Evolutionary conservation across 768 basidiomycete genomes (phyloP), one percentile per base, ranked within the genome.

Genomic region (Leucocoprinus leucothites): DNA sequence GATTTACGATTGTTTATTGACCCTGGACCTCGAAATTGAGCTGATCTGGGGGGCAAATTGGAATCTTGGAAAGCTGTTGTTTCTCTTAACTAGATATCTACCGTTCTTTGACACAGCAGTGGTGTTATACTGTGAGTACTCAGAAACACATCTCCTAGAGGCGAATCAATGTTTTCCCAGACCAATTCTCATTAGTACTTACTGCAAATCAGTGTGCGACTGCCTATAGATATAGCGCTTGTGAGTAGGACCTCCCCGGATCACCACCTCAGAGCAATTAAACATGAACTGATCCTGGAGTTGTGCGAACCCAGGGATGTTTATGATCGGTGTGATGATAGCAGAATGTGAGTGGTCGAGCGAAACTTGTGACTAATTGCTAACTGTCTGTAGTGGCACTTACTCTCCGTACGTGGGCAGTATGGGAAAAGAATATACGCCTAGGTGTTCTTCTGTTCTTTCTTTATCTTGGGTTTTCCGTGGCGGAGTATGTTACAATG

Each of bases 1-100:
- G 55, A 14, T 56, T 3, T 50, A 50, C 41, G 55, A 56, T 34
- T 56, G 43, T 19, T 19, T 56, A 7, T 41, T 50, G 5, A 50
- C 55, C 16, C 41, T 56, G 14, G 38, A 49, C 22, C 26, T 42
- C 14, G 55, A 56, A 36, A 26, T 56, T 14, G 55, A 41, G 6
- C 34, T 36, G 22, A 56, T 56, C 38, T 56, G 55, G 55, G 41
- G 28, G 43, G 18, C 55, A 13, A 42, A 35, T 43, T 56, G 55
- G 55, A 56, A 41, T 19, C 3, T 42, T 9, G 40, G 42, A 24
- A 56, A 56, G 34, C n/a, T 56, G 34, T 43, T 56, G 9, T 56
- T 50, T 22, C 55, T 56, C 47, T 44, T 56, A 16, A 43, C 47
- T 9, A 36, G 55, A 16, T 56, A 56, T 21, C 48, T 56, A 2